Base-by-base conservation (phyloP, 164 flowering plant genomes). In the Tinospora cordifolia region DNA sequence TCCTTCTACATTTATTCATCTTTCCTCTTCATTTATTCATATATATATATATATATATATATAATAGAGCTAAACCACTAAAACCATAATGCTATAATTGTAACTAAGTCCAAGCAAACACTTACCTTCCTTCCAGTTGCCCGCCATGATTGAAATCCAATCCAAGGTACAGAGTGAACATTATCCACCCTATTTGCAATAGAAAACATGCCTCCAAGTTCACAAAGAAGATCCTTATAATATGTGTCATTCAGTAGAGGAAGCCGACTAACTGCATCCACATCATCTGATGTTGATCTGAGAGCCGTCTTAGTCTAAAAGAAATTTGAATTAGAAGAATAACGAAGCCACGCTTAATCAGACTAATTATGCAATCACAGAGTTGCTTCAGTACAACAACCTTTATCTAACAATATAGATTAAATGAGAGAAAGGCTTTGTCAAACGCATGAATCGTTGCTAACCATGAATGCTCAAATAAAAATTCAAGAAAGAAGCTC, bases 131-230 rank as follows among this genome's bases (percentile, higher is more conserved):
- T 91, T 72, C 93, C 97, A 76, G 87, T 74, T 70, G 99, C 91
- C 76, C 74, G 92, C 98, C 98, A 95, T 70, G 99, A 92, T 79
- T 95, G 97, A 75, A 92, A 95, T 57, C 99, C 99, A 77, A 95
- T 92, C 99, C 99, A 95, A 70, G 99, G 97, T 76, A 88, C 80
- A 74, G 71, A 87, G 82, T 95, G 99, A 82, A 92, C 81, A 72
- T 82, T 76, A 74, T 94, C 99, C 75, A 92, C 84, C 73, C 62
- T 84, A 67, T 86, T 87, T 62, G 99, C 97, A 84, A 95, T 78
- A 30, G 99, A 74, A 81, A 92, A 86, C 94, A 95, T 89, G 74
- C 99, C 99, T 27, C 98, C 96, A 65, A 87, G 73, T 78, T 95
- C 98, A 77, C 98, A 91, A 22, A 95, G 89, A 75, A 85, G 79